These are phyloP conservation scores for Pythium chondricola DNA, from an alignment of 352 stramenopile genomes.

Conservation along the genomic window DNA sequence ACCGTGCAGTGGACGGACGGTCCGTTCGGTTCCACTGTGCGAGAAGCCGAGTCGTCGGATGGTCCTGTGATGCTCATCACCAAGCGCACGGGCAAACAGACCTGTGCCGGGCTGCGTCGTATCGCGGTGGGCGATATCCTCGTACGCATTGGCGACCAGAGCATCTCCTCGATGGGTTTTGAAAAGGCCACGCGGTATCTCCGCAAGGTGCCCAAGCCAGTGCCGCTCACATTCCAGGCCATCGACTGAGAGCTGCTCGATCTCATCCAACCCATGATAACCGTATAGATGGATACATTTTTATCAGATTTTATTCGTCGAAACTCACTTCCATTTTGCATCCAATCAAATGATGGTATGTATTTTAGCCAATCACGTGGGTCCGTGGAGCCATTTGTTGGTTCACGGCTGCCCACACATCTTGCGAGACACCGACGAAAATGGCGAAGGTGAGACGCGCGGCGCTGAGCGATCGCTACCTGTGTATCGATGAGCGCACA, in stretches of 20 bases:
- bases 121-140: conserved; percentile 74
- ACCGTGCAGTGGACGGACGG: conserved; percentile 77
- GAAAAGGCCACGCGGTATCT: conserved; percentile 67
- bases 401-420: conserved; percentile 12
- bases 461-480: neutral
- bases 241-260: conserved; percentile 55
- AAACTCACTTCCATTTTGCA: neutral
- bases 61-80: conserved; percentile 71
- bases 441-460: conserved; percentile 37
- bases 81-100: conserved; percentile 73
- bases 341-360: neutral
- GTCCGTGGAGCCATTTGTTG: no score
- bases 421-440: conserved; percentile 13
- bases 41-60: conserved; percentile 61
- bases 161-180: conserved; percentile 63
- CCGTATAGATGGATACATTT: conserved; percentile 4
- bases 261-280: no score
- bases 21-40: conserved; percentile 74
- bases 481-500: neutral
- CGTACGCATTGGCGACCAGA: conserved; percentile 69
- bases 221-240: conserved; percentile 72
- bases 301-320: neutral
- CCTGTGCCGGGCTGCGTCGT: conserved; percentile 62
- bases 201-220: conserved; percentile 67
- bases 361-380: no score